Evolutionary conservation across 2,329 filamentous ascomycete genomes (phyloP).

Genomic region (Zopfia rhizophila): DNA sequence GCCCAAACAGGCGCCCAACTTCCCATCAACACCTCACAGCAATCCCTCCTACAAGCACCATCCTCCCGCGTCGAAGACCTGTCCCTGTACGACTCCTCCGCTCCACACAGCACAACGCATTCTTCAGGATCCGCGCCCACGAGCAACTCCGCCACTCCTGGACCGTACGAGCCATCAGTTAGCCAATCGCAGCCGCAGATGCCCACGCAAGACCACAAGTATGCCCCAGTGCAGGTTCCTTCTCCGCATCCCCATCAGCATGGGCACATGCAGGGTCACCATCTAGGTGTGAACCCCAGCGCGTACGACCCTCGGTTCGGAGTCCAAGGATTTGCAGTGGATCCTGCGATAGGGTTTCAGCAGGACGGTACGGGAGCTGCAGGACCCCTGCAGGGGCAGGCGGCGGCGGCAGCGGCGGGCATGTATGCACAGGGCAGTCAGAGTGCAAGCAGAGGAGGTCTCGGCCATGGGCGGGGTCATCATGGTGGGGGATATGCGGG

Average conservation of each 20-base stretch:
- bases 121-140: conserved; percentile 43
- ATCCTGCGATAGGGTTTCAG: conserved; percentile 49
- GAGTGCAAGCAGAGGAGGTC: conserved; percentile 17
- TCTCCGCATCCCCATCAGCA: conserved; percentile 39
- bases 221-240: conserved; percentile 37
- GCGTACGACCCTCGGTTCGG: conserved; percentile 46
- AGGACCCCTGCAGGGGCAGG: conserved; percentile 23
- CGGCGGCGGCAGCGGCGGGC: too few relatives aligned
- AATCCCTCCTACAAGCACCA: conserved; percentile 41
- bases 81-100: conserved; percentile 45
- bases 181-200: conserved; percentile 21
- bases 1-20: conserved; percentile 48
- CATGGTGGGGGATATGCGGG: conserved; percentile 28
- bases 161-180: conserved; percentile 43
- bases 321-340: conserved; percentile 45
- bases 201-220: conserved; percentile 33
- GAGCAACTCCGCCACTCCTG: conserved; percentile 47
- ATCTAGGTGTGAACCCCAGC: conserved; percentile 39
- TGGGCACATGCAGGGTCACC: conserved; percentile 43
- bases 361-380: conserved; percentile 26
- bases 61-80: conserved; percentile 47
- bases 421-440: conserved; percentile 22
- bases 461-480: conserved; percentile 24
- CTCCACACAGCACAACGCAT: conserved; percentile 39
- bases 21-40: conserved; percentile 44